These are phyloP conservation scores for Aphanomyces cochlioides DNA, from an alignment of 352 stramenopile genomes.

Conservation along the genomic window DNA sequence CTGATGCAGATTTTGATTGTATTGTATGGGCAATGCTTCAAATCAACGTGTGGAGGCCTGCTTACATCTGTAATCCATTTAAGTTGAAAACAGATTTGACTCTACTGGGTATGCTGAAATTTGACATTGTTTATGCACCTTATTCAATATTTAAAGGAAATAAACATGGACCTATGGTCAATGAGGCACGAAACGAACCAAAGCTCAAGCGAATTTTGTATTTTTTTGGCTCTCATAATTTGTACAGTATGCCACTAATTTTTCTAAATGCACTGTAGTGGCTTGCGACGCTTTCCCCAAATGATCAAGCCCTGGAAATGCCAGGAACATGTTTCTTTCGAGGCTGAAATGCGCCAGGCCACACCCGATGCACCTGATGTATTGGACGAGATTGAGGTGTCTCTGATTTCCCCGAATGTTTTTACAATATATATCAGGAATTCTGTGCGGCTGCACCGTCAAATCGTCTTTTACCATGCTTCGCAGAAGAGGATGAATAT, in stretches of 20 bases:
- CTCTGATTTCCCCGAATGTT: neutral
- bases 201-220: conserved; percentile 72
- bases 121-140: neutral
- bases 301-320: conserved; percentile 13
- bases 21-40: conserved; percentile 82
- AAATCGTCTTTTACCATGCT: neutral
- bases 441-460: neutral
- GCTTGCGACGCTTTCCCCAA: neutral
- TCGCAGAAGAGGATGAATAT: neutral
- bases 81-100: conserved; percentile 55
- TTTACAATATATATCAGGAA: neutral
- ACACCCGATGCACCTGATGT: neutral
- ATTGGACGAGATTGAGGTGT: neutral
- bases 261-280: neutral
- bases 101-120: conserved; percentile 19
- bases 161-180: conserved; percentile 57
- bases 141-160: neutral
- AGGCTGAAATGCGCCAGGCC: neutral
- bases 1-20: neutral
- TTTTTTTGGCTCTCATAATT: conserved; percentile 81
- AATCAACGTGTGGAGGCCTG: conserved; percentile 78
- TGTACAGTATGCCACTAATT: conserved; percentile 45
- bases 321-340: neutral
- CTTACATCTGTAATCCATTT: conserved; percentile 75
- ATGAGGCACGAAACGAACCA: conserved; percentile 66